Evolutionary conservation across 148 eudicot genomes (phyloP).

Genomic region (Rhododendron henanense): DNA sequence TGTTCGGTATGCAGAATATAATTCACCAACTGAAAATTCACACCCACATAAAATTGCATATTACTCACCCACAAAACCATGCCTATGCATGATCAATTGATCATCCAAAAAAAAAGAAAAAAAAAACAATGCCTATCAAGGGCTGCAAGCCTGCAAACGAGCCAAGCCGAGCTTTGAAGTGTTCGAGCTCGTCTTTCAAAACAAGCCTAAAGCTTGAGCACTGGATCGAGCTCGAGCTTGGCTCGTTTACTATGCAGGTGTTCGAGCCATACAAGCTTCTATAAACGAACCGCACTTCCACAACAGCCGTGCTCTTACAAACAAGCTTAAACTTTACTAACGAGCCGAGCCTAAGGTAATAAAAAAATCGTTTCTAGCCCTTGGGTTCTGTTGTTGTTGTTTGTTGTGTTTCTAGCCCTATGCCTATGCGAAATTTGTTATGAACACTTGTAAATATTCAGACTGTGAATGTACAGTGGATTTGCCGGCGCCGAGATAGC

Average conservation of each 20-base stretch:
- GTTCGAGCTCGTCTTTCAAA: neutral
- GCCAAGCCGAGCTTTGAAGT: neutral
- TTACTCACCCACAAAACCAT: neutral
- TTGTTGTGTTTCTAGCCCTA: neutral
- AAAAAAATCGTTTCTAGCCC: too few relatives aligned
- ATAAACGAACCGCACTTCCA: too few relatives aligned
- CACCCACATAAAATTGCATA: neutral
- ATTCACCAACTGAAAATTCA: slow-evolving; percentile 68
- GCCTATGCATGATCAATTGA: neutral
- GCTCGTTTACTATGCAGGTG: neutral
- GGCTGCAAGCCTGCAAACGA: neutral
- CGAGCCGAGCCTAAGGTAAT: neutral
- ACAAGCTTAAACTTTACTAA: too few relatives aligned
- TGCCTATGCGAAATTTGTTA: neutral
- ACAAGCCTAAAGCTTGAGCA: neutral
- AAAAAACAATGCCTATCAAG: neutral
- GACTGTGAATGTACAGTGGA: slow-evolving; percentile 50
- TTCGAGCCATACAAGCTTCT: too few relatives aligned
- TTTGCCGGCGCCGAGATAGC: slow-evolving; percentile 95
- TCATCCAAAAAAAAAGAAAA: neutral
- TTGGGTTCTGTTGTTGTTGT: neutral
- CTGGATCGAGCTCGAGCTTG: too few relatives aligned
- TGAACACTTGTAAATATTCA: neutral
- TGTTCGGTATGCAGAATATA: slow-evolving; percentile 67
- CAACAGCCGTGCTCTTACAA: too few relatives aligned